Evolutionary conservation across 768 basidiomycete genomes (phyloP).

Genomic region (Pseudohyphozyma bogoriensis): DNA sequence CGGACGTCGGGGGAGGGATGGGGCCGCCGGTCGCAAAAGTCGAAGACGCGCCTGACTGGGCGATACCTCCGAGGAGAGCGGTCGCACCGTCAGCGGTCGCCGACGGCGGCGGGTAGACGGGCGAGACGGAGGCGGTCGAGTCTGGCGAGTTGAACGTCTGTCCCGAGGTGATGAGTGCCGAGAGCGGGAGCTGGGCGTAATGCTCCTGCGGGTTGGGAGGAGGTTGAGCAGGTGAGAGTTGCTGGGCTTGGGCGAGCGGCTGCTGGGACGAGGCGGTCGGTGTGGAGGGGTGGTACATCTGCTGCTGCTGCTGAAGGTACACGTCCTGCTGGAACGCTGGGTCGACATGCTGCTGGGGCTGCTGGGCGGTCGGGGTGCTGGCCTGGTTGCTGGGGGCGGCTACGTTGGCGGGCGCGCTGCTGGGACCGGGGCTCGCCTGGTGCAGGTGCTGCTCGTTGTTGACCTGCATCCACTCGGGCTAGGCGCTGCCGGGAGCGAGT

Average conservation of each 20-base stretch:
- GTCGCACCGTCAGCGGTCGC: neutral
- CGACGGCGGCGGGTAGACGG: slow-evolving; percentile 10
- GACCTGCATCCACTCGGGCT: too few relatives aligned
- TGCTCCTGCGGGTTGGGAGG: slow-evolving; percentile 4
- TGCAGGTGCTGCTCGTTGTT: too few relatives aligned
- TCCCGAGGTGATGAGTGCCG: neutral
- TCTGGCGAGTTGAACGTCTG: neutral
- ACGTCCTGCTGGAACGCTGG: neutral
- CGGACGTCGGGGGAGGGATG: neutral
- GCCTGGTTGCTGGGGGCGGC: too few relatives aligned
- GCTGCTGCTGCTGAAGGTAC: slow-evolving; percentile 1
- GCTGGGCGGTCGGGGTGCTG: neutral
- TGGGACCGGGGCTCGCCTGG: too few relatives aligned
- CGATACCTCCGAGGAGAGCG: neutral
- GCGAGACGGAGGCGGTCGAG: slow-evolving; percentile 1
- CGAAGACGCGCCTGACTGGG: slow-evolving; percentile 4
- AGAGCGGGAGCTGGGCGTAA: slow-evolving; percentile 7
- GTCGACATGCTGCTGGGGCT: neutral
- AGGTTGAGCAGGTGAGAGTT: slow-evolving; percentile 1
- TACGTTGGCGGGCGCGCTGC: too few relatives aligned
- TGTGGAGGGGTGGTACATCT: too few relatives aligned
- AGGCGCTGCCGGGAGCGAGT: too few relatives aligned
- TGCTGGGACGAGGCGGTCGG: neutral
- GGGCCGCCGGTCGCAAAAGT: slow-evolving; percentile 1
- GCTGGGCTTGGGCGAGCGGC: slow-evolving; percentile 1